Evolutionary conservation across 352 stramenopile species (phyloP), one percentile per base, ranked within the genome.

Genomic region (Globisporangium mamillatum): DNA sequence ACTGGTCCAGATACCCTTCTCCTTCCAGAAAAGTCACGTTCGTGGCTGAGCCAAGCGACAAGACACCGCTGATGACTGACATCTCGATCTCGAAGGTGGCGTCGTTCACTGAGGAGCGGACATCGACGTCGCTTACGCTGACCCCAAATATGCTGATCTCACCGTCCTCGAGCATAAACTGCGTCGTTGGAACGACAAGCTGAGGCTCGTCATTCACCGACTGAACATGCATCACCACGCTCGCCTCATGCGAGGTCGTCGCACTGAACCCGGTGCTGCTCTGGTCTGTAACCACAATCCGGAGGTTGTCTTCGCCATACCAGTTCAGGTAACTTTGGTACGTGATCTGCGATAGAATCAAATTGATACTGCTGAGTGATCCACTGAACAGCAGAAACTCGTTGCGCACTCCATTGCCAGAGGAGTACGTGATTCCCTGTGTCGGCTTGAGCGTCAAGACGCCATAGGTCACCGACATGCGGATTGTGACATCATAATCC

Each of bases 321-420:
- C 86, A 92, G 50, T 94, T 91, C 55, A 91, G 61, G 25, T 87
- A 91, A 14, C 72, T 75, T 55, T 79, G 69, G 61, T 92, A 94
- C 54, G 71, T 78, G 14, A 92, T 60, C 0, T 44, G 68, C 20
- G 77, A 69, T 46, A 94, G 61, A 55, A 87, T 68, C 6, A 61
- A 54, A 50, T 94, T 94, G 20, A 94, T 74, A n/a, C 73, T 78
- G 54, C 73, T 86, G 12, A 92, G 66, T 9, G 74, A 59, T 1
- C 84, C 86, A 38, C 81, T 92, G 64, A 92, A 89, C 1, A 94
- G 66, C 32, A 90, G 55, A 44, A 80, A 89, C 27, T 85, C 81
- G 58, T 90, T 83, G 14, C 63, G 71, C 25, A 74, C 61, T 1
- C 81, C 84, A 44, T 75, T 80, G 3, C 84, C 84, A 56, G 74